Evolutionary conservation across 2,329 filamentous ascomycete species (phyloP), one percentile per base, ranked within the genome.

Genomic region (Fusarium sp.): DNA sequence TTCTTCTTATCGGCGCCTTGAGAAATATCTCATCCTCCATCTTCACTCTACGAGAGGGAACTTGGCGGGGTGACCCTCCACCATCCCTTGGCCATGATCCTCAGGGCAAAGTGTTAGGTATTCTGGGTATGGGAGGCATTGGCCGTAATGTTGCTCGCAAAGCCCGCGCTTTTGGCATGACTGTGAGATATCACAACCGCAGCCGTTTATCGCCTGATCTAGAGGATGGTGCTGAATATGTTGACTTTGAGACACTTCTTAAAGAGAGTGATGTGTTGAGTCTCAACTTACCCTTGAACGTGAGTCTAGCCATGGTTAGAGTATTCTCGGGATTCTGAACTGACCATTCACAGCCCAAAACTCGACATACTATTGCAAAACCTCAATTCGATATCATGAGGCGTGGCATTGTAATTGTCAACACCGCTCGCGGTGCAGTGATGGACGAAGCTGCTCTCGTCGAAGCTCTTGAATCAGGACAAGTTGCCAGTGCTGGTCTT

Each of bases 101-200:
- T 3, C 87, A 93, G 80, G 93, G 92, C 40, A 96, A 96, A 81
- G 85, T 91, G 3, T 86, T 97, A 9, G 94, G 94, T 1, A 94
- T 97, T 67, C 81, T 97, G 44, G 94, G 94, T 11, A 96, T 96
- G 93, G 94, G 94, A 25, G 93, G 94, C 5, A 96, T 97, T 69
- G 94, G 94, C 1, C 86, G 92, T 40, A 94, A 94, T 78, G 82
- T 96, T 76, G 93, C 92, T 79, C 88, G 85, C 79, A 95, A 95
- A 82, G 92, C 91, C 6, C 86, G 89, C 60, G 92, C 87, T 1
- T 95, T 97, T 79, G 93, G 91, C 16, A 95, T 96, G 92, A 87
- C 82, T 47, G 86, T 93, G 18, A 87, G 91, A 54, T 96, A 97
- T 78, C 86, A 94, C 78, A 96, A 96, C 80, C 89, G 94, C 12